Percentiles rank a stretch among this genome's conserved stretches.
phyloP scores from a whole-genome alignment of 1,139 yeast species.

The Kodamaea sp. region DNA sequence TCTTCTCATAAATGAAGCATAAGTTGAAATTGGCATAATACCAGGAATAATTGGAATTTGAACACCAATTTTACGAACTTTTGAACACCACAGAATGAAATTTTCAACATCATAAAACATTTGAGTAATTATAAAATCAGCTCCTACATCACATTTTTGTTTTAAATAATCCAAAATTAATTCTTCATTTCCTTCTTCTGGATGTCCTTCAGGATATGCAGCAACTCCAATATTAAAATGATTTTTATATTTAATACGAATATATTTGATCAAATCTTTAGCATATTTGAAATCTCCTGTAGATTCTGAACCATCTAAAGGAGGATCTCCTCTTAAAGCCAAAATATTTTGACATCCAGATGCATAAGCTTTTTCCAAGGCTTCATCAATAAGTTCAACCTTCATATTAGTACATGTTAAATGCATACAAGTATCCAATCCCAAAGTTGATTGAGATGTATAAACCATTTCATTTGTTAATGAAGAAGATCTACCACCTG shows the following conservation, averaged over 20 bases:
- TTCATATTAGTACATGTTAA: constrained; percentile 97
- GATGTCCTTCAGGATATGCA: constrained; percentile 75
- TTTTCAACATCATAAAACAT: constrained; percentile 86
- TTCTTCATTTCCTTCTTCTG: constrained; percentile 68
- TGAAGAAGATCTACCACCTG: constrained; percentile 84
- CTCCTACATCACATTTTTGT: constrained; percentile 91
- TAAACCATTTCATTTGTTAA: constrained; percentile 88
- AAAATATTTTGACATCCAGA: constrained; percentile 94
- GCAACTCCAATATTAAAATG: constrained; percentile 74
- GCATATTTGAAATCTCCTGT: constrained; percentile 77
- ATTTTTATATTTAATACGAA: constrained; percentile 53
- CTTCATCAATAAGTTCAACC: constrained; percentile 73
- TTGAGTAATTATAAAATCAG: constrained; percentile 88
- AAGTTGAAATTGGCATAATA: constrained; percentile 95
- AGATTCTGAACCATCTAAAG: constrained; percentile 58
- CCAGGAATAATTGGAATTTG: constrained; percentile 92
- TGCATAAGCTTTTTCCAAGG: constrained; percentile 77
- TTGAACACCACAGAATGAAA: constrained; percentile 77
- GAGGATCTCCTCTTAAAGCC: constrained; percentile 82
- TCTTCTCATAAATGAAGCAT: constrained; percentile 86
- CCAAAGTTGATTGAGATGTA: constrained; percentile 88
- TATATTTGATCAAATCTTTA: constrained; percentile 56
- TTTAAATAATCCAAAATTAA: constrained; percentile 63
- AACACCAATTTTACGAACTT: constrained; percentile 72
- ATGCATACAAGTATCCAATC: constrained; percentile 97